Conservation (phyloP, 345 rosid genomes). For the Excoecaria cochinchinensis region DNA sequence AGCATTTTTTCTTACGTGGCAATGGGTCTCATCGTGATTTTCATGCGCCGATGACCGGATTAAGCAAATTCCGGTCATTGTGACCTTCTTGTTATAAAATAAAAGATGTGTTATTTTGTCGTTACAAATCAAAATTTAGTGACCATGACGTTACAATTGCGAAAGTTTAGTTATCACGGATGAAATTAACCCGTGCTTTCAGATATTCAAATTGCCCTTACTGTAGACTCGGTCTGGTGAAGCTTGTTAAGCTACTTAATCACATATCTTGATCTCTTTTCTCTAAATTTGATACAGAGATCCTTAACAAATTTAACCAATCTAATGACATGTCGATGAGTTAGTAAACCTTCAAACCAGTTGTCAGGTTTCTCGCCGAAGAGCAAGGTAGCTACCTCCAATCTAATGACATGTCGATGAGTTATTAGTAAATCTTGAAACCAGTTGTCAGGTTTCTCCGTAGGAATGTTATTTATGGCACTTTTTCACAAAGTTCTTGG, state of each 20-base stretch:
- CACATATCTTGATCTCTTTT: too few relatives aligned
- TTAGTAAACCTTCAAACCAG: neutral
- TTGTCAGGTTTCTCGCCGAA: neutral
- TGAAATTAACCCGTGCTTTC: neutral
- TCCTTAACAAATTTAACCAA: neutral
- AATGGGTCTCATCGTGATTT: too few relatives aligned
- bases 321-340: neutral
- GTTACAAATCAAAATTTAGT: too few relatives aligned
- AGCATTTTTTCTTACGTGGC: too few relatives aligned
- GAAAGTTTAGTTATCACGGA: too few relatives aligned
- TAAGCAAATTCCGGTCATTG: too few relatives aligned
- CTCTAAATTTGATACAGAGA: neutral
- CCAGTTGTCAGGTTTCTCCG: neutral
- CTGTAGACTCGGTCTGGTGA: neutral
- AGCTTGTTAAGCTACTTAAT: neutral
- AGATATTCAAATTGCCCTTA: too few relatives aligned
- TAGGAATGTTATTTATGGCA: neutral
- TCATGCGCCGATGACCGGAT: too few relatives aligned
- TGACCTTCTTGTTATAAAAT: too few relatives aligned
- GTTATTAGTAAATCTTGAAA: neutral
- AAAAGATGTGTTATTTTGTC: too few relatives aligned
- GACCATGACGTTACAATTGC: too few relatives aligned
- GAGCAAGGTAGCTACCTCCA: neutral
- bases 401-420: neutral
- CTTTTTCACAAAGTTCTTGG: neutral